Base-by-base conservation (phyloP, 108 stramenopile species). In the Skeletonema tropicum region DNA sequence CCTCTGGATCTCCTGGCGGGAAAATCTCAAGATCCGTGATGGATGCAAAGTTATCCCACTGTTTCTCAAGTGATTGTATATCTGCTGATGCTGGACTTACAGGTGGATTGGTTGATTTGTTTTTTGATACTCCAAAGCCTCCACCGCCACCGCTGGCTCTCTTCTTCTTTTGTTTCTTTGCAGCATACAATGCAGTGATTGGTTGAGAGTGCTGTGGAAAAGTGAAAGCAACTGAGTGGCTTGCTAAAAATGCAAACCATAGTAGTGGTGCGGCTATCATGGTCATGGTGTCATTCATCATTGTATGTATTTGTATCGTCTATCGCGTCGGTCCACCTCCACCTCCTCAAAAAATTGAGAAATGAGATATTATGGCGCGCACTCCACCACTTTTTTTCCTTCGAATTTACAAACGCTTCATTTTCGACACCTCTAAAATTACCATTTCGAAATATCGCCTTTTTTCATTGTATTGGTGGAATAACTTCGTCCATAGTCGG, bases 11-110 rank as follows among this genome's bases (percentile, higher is more conserved):
- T 14, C 77, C 72, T 10, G 29, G 19, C 2, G 77, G 77, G 23
- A 26, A 25, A 42, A 83, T 83, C 55, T 83, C 82, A 14, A 83
- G 60, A 73, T 83, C 77, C 2, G 82, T 83, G 29, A 83, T 79
- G 32, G 66, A 41, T 13, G 73, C 77, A 74, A 83, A 83, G 32
- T 45, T 55, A 30, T 83, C 82, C 82, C 82, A 83, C 45, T 83
- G 77, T 31, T 14, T 68, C 42, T 83, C 82, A 2, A 83, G 55
- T 11, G 82, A 46, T 55, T 78, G 48, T 38, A 73, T 74, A 48
- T 83, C 82, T 30, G 82, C 82, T 9, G 70, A 31, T 15, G 70
- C 21, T 49, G 75, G 33, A 13, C 33, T 26, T 48, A 19, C 29
- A 41, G 59, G 3, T 38, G 38, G 11, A 23, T 25, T 9, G 17